Base-by-base conservation (phyloP, 768 basidiomycete species). In the Tricholoma matsutake region DNA sequence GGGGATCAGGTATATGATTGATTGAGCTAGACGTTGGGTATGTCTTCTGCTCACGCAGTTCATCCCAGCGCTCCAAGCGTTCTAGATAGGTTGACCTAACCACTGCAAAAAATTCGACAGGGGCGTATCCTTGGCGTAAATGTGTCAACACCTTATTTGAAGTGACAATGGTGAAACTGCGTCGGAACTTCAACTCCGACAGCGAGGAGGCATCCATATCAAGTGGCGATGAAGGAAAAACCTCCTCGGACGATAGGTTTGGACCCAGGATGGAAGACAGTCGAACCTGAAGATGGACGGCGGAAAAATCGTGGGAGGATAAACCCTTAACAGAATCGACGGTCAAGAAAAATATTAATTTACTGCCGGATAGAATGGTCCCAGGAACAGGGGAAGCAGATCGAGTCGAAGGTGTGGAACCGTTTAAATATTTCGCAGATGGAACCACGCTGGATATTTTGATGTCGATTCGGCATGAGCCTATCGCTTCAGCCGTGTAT, bases 401-500 rank as follows among this genome's bases (percentile, higher is more conserved):
- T 54, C 92, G 83, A 2, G 89, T 92, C 14, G 89, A 86, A 13
- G 84, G 76, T 47, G 80, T 74, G 1, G 91, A 92, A 55, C 83
- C 79, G 64, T 83, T 81, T 37, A 78, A 72, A 69, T 87, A 81
- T 73, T 83, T 86, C 6, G 86, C 73, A 2, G 88, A 79, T 43
- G 85, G 72, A 28, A 86, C 77, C 39, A 91, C 83, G 63, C 86
- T 92, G 64, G 90, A 82, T 47, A 94, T 83, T 75, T 87, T 92
- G 74, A 97, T 81, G 64, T 89, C 87, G 57, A 97, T 81, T 22
- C 94, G 86, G 76, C 96, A 98, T 28, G 93, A 94, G 1, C 96
- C 97, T 64, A 98, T 94, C 1, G 96, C 96, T 71, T 98, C 96
- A 52, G 93, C 84, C 1, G 95, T 97, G 69, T 96, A 96, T 32